Evolutionary conservation across 2,329 filamentous ascomycete species (phyloP).

Genomic region (Pyricularia pennisetigena): DNA sequence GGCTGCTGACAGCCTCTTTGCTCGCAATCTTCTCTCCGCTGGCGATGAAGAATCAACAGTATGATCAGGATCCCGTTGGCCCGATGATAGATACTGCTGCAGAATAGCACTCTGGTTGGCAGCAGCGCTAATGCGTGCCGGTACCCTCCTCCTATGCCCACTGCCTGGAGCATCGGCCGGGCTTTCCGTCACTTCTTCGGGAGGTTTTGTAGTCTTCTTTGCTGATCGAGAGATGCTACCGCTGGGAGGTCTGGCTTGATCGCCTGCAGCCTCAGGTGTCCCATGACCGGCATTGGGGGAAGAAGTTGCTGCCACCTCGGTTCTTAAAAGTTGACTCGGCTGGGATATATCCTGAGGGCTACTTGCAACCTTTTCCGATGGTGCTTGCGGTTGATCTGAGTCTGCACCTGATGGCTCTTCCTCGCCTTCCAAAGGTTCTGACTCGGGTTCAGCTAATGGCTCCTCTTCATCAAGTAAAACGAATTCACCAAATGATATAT

Average conservation of each 20-base stretch:
- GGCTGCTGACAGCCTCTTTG: neutral
- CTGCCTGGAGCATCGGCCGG: constrained; percentile 45
- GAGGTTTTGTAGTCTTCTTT: constrained; percentile 5
- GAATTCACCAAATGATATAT: constrained; percentile 48
- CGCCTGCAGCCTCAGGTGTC: constrained; percentile 10
- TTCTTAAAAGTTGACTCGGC: neutral
- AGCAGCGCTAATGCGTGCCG: constrained; percentile 18
- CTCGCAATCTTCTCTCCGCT: constrained; percentile 24
- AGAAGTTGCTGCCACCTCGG: constrained; percentile 5
- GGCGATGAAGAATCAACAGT: constrained; percentile 30
- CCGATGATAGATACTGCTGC: constrained; percentile 25
- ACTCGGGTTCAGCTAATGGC: constrained; percentile 7
- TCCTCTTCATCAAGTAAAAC: constrained; percentile 20
- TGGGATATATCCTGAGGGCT: neutral
- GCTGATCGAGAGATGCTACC: neutral
- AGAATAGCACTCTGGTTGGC: constrained; percentile 25
- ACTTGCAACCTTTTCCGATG: neutral
- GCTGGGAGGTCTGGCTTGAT: constrained; percentile 6
- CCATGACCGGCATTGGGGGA: neutral
- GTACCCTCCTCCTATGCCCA: constrained; percentile 33
- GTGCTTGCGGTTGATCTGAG: neutral
- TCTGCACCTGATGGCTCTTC: neutral
- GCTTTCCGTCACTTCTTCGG: constrained; percentile 41
- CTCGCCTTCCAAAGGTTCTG: constrained; percentile 6
- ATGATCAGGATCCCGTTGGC: constrained; percentile 18